Base-by-base conservation (phyloP, 2,329 filamentous ascomycete genomes). In the Harringtonia aguacate region DNA sequence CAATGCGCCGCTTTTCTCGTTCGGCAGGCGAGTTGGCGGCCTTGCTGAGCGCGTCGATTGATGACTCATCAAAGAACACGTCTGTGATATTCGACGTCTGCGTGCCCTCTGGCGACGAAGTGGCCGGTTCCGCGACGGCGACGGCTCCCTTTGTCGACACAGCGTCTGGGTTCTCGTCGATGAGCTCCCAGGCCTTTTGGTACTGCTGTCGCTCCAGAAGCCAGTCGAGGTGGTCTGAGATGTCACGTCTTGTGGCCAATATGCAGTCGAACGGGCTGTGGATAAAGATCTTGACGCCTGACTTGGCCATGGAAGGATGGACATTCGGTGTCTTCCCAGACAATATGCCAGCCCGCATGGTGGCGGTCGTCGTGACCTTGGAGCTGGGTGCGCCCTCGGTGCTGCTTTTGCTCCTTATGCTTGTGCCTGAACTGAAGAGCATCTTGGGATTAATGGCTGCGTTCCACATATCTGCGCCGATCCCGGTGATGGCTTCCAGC, bases 251-350 rank as follows among this genome's bases (percentile, higher is more conserved):
- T 3, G 92, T 86, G 1, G 87, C 86, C 44, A 95, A 68, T n/a
- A 97, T 83, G 55, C 89, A 97, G 62, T 98, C 92, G 57, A 94
- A 98, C 0, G 92, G 92, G 54, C 88, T 95, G 56, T 95, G 88
- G 34, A 98, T 86, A 58, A 95, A 95, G 15, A 98, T 84, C 56
- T 97, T 60, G 53, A 72, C 61, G 2, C 75, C 72, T 41, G 68
- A 68, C 55, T 78, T 72, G 52, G 71, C 55, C 50, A 84, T 60
- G 53, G 69, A 69, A 44, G 75, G 62, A 57, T 81, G 72, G 2
- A 72, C 65, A 13, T 66, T 61, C 31, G 61, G 60, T 4, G 56
- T 50, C 2, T n/a, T n/a, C n/a, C n/a, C n/a, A n/a, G n/a, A n/a
- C n/a, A 49, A 29, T 3, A 18, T 46, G 49, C 10, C 45, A 9